phyloP scores from a whole-genome alignment of 2,329 filamentous ascomycete genomes.

The Nemania abortiva region DNA sequence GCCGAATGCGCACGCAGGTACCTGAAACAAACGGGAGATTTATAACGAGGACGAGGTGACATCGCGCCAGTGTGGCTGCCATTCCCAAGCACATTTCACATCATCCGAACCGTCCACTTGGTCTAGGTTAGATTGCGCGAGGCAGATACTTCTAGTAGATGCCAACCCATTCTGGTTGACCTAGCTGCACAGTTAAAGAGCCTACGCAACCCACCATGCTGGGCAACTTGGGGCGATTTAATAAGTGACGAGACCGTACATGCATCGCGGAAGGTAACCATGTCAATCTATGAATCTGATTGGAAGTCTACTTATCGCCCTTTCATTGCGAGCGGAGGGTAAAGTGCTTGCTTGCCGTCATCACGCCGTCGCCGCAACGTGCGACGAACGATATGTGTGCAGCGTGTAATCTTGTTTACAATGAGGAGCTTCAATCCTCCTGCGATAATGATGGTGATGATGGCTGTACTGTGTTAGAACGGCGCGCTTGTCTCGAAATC shows the following conservation, averaged over 20 bases:
- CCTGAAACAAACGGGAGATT: conserved; percentile 32
- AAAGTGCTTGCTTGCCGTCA: neutral
- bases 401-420: neutral
- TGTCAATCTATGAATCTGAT: neutral
- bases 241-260: neutral
- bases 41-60: conserved; percentile 22
- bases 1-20: conserved; percentile 21
- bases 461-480: conserved; percentile 6
- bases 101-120: conserved; percentile 19
- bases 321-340: neutral
- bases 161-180: neutral
- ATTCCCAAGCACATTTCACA: conserved; percentile 21
- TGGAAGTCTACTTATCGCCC: neutral
- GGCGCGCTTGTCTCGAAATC: conserved; percentile 9
- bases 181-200: neutral
- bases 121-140: conserved; percentile 15
- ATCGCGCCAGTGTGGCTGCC: conserved; percentile 17
- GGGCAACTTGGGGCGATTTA: conserved; percentile 4
- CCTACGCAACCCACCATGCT: neutral
- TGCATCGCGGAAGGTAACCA: neutral
- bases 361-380: neutral
- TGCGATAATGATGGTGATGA: conserved; percentile 1
- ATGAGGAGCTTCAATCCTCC: neutral
- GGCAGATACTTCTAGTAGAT: conserved; percentile 17
- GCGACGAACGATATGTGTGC: neutral